Base-by-base conservation (phyloP, 2,329 filamentous ascomycete genomes). In the Coniella vitis region DNA sequence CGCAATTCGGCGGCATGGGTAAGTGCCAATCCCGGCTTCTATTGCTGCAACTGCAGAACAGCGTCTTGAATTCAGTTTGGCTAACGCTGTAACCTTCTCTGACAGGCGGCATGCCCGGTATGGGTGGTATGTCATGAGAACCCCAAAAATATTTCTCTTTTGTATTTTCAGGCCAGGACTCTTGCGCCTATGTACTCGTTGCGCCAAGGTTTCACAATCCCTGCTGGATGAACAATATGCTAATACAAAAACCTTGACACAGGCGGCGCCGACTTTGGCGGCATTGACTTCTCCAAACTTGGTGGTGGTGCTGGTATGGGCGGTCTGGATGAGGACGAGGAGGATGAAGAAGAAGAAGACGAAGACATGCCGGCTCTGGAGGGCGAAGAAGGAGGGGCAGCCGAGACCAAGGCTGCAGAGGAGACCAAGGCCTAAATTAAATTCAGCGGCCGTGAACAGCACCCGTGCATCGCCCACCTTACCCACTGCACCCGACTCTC, bases 281-380 rank as follows among this genome's bases (percentile, higher is more conserved):
- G 87, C 61, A 93, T 95, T 64, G 90, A 95, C 71, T 95, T 95
- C 81, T 93, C 87, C 61, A 94, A 95, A 77, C 84, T 95, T 55
- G 84, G 83, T 55, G 84, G 76, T 55, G 80, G 75, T 56, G 80
- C 70, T 39, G 59, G 69, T 55, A 70, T 65, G 40, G 71, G 68
- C 38, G 73, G 68, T 25, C 79, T 75, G 21, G 71, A 64, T 2
- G 68, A 68, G 1, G 69, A 69, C 7, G 73, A 72, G 5, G 73
- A 75, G 19, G 73, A 75, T 2, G 78, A 78, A 3, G 81, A 83
- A 34, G n/a, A 83, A 1, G 79, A 83, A 34, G 84, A 88, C 45
- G 86, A 89, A 4, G 88, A 91, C n/a, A 90, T 95, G 83, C 89
- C 90, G 50, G 81, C 80, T 58, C 81, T 94, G 43, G 85, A 87